phyloP scores from a whole-genome alignment of 768 basidiomycete species.

The Lactifluus rugatus region DNA sequence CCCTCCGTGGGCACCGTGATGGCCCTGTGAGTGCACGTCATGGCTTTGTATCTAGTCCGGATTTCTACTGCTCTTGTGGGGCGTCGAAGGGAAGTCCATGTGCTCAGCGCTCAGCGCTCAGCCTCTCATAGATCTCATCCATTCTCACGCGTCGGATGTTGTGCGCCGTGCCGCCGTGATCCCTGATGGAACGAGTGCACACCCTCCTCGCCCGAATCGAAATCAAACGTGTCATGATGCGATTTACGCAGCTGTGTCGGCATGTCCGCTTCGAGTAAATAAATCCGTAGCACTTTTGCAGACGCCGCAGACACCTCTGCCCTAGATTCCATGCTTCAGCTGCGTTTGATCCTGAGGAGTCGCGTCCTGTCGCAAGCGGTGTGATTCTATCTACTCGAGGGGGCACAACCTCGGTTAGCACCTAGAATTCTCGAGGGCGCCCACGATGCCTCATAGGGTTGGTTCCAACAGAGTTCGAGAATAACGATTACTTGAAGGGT shows the following conservation, averaged over 20 bases:
- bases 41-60: not conserved
- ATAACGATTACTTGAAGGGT: constrained; percentile 10
- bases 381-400: not conserved
- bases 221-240: constrained; percentile 16
- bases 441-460: not conserved
- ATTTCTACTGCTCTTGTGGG: not conserved
- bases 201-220: constrained; percentile 3
- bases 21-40: not conserved
- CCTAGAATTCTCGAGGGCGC: constrained; percentile 2
- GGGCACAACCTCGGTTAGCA: constrained; percentile 2
- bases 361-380: constrained; percentile 1
- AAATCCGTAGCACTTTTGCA: not conserved
- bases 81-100: not conserved
- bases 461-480: constrained; percentile 9
- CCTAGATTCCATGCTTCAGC: constrained; percentile 11
- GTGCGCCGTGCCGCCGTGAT: constrained; percentile 1
- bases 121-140: no score
- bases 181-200: constrained; percentile 1
- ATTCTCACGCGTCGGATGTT: constrained; percentile 7
- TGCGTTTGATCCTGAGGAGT: constrained; percentile 11
- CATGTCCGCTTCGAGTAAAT: not conserved
- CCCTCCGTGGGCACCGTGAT: not conserved
- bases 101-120: no score
- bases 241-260: constrained; percentile 9
- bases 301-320: constrained; percentile 1